Evolutionary conservation across 352 stramenopile genomes (phyloP).

Genomic region (Plasmopara viticola): DNA sequence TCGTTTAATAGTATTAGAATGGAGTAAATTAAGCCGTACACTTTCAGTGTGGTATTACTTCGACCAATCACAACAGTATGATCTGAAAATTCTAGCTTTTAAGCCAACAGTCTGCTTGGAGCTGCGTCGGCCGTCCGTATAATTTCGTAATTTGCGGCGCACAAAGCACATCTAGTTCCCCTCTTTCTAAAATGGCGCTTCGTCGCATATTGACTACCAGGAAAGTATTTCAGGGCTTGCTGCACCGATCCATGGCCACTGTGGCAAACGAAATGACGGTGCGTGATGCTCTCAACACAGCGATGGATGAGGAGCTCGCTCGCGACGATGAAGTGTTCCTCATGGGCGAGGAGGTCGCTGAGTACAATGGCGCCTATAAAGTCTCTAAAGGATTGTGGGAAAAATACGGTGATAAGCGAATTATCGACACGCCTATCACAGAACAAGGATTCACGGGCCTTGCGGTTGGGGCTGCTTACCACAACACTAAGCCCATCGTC

Average conservation of each 20-base stretch:
- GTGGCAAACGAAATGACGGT: conserved; percentile 91
- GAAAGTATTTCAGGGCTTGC: conserved; percentile 27
- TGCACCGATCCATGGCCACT: conserved; percentile 68
- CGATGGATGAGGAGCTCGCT: conserved; percentile 98
- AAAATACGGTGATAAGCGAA: conserved; percentile 98
- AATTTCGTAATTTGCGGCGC: conserved; percentile 27
- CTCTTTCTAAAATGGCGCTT: conserved; percentile 32
- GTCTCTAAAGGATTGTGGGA: conserved; percentile 96
- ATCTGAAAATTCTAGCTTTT: not conserved
- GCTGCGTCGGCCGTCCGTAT: conserved; percentile 1
- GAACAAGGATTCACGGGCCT: conserved; percentile 95
- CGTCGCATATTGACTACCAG: conserved; percentile 43
- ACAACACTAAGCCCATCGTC: conserved; percentile 96
- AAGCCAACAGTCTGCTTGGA: conserved; percentile 21
- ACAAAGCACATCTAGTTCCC: conserved; percentile 20
- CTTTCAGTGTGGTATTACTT: no score
- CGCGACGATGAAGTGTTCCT: conserved; percentile 94
- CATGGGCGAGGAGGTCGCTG: conserved; percentile 97
- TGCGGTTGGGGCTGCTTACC: conserved; percentile 92
- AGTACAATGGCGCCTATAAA: conserved; percentile 99
- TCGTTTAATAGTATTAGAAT: no score
- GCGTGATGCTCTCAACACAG: conserved; percentile 97
- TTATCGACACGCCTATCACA: conserved; percentile 99
- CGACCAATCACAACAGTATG: no score
- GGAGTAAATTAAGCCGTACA: no score